These are phyloP conservation scores for Paraconiothyrium brasiliense DNA, from an alignment of 2,329 filamentous ascomycete species.

Conservation along the genomic window DNA sequence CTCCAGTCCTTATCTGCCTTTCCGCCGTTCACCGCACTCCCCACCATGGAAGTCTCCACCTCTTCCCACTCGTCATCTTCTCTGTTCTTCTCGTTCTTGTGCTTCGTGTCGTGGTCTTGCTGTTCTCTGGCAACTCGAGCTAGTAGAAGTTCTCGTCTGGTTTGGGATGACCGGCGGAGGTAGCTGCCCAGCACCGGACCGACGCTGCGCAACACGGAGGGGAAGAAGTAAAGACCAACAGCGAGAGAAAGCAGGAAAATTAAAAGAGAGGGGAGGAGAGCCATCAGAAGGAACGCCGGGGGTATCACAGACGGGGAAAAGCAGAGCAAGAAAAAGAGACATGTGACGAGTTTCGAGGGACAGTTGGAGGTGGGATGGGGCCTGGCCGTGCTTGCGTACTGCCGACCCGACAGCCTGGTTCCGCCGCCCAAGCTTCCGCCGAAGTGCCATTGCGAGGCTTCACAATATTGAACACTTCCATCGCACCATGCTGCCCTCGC, in stretches of 20 bases:
- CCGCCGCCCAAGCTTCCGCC: slow-evolving; percentile 21
- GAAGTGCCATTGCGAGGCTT: background rate
- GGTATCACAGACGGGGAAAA: slow-evolving; percentile 12
- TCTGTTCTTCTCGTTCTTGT: slow-evolving; percentile 24
- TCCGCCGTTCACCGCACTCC: slow-evolving; percentile 55
- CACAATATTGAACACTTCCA: slow-evolving; percentile 5
- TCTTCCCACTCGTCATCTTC: slow-evolving; percentile 77
- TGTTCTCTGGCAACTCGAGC: slow-evolving; percentile 45
- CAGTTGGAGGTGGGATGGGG: slow-evolving; percentile 39
- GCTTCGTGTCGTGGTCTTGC: slow-evolving; percentile 31
- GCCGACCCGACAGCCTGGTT: slow-evolving; percentile 31
- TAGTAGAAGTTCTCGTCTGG: slow-evolving; percentile 45
- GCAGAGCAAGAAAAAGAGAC: slow-evolving; percentile 16
- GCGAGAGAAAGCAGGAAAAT: slow-evolving; percentile 38
- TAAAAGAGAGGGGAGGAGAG: slow-evolving; percentile 30
- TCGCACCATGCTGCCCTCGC: slow-evolving; percentile 33
- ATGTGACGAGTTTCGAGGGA: slow-evolving; percentile 19
- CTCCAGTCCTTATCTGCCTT: slow-evolving; percentile 71
- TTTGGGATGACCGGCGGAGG: slow-evolving; percentile 44
- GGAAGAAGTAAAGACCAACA: slow-evolving; percentile 33
- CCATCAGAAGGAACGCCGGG: slow-evolving; percentile 34
- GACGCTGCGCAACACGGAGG: slow-evolving; percentile 39
- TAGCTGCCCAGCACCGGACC: slow-evolving; percentile 41
- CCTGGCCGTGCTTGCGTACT: slow-evolving; percentile 17
- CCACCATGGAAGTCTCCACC: slow-evolving; percentile 64